Conservation (phyloP, 768 basidiomycete species). For the Hirschioporus abietinus region DNA sequence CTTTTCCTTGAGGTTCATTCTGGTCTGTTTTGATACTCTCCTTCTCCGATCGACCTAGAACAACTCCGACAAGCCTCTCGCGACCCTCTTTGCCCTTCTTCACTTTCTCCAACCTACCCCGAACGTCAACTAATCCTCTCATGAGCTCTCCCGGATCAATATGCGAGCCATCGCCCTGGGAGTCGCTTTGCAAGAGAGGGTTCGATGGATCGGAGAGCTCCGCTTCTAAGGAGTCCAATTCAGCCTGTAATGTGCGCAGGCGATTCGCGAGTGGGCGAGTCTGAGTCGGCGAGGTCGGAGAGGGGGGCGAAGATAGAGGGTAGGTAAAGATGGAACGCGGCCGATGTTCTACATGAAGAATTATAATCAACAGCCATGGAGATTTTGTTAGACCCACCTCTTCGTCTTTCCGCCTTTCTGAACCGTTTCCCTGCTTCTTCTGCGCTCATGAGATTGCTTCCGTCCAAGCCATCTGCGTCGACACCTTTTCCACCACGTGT, state of each 20-base stretch:
- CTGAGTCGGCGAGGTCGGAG: conserved; percentile 27
- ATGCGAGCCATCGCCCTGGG: conserved; percentile 44
- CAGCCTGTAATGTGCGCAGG: conserved; percentile 64
- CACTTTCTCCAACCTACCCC: conserved; percentile 63
- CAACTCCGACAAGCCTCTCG: conserved; percentile 54
- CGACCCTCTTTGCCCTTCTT: conserved; percentile 60
- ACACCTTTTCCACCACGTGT: conserved; percentile 30
- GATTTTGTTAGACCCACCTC: conserved; percentile 33
- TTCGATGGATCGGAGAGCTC: conserved; percentile 82
- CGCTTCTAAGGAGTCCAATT: conserved; percentile 72
- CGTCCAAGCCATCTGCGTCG: conserved; percentile 43
- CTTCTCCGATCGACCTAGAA: conserved; percentile 30
- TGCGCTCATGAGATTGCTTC: conserved; percentile 53
- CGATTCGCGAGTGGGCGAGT: conserved; percentile 51
- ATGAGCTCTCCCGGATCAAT: conserved; percentile 74
- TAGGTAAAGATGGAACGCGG: conserved; percentile 55
- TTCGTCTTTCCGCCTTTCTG: conserved; percentile 61
- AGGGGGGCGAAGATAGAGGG: conserved; percentile 53
- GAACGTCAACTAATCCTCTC: conserved; percentile 70
- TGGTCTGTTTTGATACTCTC: conserved; percentile 14
- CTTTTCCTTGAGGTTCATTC: conserved; percentile 5
- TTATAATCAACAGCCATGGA: background rate
- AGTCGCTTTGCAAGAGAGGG: conserved; percentile 54
- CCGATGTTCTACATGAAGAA: conserved; percentile 35
- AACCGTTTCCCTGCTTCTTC: conserved; percentile 70